These are phyloP conservation scores for Lathyrus sativus DNA, from an alignment of 306 rosid genomes.

Conservation along the genomic window DNA sequence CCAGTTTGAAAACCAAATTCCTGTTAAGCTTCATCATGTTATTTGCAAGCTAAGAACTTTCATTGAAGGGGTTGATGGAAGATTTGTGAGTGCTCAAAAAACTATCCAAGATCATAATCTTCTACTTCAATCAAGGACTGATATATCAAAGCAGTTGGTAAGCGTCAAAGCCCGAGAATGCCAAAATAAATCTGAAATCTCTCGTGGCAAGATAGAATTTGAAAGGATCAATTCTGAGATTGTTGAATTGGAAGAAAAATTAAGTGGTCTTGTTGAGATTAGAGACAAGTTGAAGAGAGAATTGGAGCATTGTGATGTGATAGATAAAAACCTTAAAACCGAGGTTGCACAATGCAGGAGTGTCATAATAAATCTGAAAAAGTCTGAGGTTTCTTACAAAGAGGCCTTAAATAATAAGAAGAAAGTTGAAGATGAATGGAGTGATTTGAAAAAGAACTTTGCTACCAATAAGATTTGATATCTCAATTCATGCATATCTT, in stretches of 20 bases:
- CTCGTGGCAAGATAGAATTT: neutral
- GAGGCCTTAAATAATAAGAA: slow-evolving; percentile 19
- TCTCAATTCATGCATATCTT: neutral
- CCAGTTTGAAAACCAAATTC: slow-evolving; percentile 11
- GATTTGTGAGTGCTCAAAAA: slow-evolving; percentile 3
- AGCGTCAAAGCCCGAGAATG: slow-evolving; percentile 1
- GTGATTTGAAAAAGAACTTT: slow-evolving; percentile 1
- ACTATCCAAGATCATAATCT: slow-evolving; percentile 14
- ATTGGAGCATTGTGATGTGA: neutral
- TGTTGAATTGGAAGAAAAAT: slow-evolving; percentile 6
- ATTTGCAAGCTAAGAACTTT: slow-evolving; percentile 10
- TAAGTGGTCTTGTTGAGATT: slow-evolving; percentile 8
- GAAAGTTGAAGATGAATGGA: slow-evolving; percentile 22
- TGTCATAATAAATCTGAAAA: neutral
- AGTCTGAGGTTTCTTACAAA: slow-evolving; percentile 10
- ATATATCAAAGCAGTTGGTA: neutral
- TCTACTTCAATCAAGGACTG: slow-evolving; percentile 5
- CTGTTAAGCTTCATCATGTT: neutral
- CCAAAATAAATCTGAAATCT: neutral
- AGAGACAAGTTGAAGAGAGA: neutral
- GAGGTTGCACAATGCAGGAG: neutral
- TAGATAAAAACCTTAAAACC: neutral
- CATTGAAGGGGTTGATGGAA: slow-evolving; percentile 11
- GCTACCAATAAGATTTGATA: slow-evolving; percentile 11
- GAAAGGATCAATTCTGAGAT: slow-evolving; percentile 19